Evolutionary conservation across 257 asterid species (phyloP).

Genomic region (Ballota nigra): DNA sequence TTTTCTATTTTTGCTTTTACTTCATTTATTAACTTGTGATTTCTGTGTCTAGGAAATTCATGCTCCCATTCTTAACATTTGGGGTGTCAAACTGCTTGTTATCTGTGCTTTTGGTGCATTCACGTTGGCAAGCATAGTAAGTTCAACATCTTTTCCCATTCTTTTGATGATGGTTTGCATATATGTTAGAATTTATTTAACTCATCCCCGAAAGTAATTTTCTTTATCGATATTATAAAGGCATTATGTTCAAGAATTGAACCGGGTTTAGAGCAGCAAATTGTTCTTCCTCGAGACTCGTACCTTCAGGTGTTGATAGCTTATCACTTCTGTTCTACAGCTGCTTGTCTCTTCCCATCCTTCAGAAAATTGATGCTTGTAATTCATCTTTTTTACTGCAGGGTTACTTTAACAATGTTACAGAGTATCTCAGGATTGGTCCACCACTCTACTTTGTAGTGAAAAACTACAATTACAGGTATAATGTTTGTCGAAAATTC

Average conservation of each 20-base stretch:
- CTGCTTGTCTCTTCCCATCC: conserved; percentile 2
- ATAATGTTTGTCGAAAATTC: background rate
- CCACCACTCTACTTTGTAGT: conserved; percentile 96
- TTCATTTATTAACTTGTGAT: conserved; percentile 8
- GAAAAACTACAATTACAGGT: conserved; percentile 92
- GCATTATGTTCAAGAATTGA: conserved; percentile 91
- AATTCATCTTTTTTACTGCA: conserved; percentile 33
- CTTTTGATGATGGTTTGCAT: conserved; percentile 10
- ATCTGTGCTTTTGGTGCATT: conserved; percentile 76
- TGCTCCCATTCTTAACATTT: conserved; percentile 75
- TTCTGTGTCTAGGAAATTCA: conserved; percentile 68
- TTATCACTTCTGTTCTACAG: conserved; percentile 16
- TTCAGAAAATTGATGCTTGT: conserved; percentile 21
- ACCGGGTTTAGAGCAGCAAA: conserved; percentile 97
- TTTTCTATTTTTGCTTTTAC: conserved; percentile 1
- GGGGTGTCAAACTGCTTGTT: conserved; percentile 87
- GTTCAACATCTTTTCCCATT: conserved; percentile 27
- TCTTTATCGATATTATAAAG: conserved; percentile 38
- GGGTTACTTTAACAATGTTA: conserved; percentile 81
- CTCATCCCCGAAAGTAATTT: background rate
- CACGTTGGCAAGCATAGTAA: conserved; percentile 90
- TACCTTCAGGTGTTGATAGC: conserved; percentile 78
- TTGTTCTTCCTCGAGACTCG: conserved; percentile 97
- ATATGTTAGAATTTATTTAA: background rate
- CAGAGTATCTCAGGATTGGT: conserved; percentile 88